A percentile compares a stretch with the other conserved stretches of the same genome.
Conservation (phyloP, 352 stramenopile species). For the Globisporangium solare region DNA sequence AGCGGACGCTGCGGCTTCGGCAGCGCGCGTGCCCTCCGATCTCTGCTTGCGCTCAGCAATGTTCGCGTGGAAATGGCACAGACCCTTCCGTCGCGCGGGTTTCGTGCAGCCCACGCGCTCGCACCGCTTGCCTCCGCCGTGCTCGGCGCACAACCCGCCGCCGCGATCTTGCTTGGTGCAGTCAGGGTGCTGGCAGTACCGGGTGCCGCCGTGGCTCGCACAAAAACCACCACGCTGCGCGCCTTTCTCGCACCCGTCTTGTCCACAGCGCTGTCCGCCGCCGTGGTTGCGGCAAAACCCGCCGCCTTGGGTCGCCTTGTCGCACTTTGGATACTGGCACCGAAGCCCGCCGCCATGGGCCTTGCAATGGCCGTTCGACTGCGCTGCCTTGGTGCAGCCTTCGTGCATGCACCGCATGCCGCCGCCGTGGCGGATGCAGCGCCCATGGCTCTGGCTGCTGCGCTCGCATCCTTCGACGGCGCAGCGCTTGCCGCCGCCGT, state of each 20-base stretch:
- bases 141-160: constrained; percentile 83
- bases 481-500: constrained; percentile 12
- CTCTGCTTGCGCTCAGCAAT: constrained; percentile 9
- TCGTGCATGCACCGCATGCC: constrained; percentile 9
- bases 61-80: constrained; percentile 10
- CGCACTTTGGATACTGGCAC: constrained; percentile 9
- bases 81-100: constrained; percentile 8
- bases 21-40: not conserved
- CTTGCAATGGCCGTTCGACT: constrained; percentile 17
- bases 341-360: constrained; percentile 14
- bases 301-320: constrained; percentile 11
- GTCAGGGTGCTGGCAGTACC: constrained; percentile 21
- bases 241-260: constrained; percentile 11
- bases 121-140: constrained; percentile 81
- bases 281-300: constrained; percentile 14
- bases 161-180: constrained; percentile 87
- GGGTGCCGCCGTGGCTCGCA: constrained; percentile 11
- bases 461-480: constrained; percentile 7
- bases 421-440: constrained; percentile 17
- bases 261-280: constrained; percentile 8
- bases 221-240: constrained; percentile 15
- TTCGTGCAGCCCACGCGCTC: constrained; percentile 17
- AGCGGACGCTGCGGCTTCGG: not conserved
- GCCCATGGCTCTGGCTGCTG: constrained; percentile 12
- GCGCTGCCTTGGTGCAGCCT: constrained; percentile 10